Percentiles rank a stretch among this genome's conserved stretches.
Conservation (phyloP, 441 rosid genomes). For the Gossypium trilobum region DNA sequence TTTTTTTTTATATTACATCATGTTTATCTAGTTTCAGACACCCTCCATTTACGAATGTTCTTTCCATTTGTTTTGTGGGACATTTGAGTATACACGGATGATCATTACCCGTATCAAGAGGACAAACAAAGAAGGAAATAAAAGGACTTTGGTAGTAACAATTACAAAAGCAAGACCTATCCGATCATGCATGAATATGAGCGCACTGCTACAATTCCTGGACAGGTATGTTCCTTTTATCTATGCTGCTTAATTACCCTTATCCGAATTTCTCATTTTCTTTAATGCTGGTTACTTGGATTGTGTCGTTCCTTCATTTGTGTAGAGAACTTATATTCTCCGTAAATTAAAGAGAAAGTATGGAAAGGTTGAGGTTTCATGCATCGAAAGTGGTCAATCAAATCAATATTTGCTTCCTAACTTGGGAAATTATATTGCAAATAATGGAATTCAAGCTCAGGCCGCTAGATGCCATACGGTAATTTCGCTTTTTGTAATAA, state of each 20-base stretch:
- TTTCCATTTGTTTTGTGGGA: background rate
- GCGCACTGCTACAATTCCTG: conserved; percentile 3
- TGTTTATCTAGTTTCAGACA: background rate
- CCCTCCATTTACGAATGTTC: background rate
- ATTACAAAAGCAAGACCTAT: conserved; percentile 4
- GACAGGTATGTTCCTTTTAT: background rate
- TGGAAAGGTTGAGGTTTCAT: background rate
- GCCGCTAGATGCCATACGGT: conserved; percentile 3
- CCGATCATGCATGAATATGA: conserved; percentile 26
- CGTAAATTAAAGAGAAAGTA: conserved; percentile 11
- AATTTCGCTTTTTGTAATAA: background rate
- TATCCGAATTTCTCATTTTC: background rate
- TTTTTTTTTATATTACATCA: background rate
- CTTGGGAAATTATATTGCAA: conserved; percentile 5
- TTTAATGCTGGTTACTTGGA: background rate
- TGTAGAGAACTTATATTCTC: conserved; percentile 8
- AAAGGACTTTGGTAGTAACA: conserved; percentile 20
- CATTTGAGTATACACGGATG: background rate
- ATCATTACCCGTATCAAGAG: conserved; percentile 18
- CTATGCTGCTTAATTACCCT: background rate
- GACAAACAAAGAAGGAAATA: conserved; percentile 20
- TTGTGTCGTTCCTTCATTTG: background rate
- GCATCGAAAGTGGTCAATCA: background rate
- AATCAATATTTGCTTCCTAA: conserved; percentile 4
- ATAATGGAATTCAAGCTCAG: background rate